Conservation (phyloP, 1,284 basidiomycete genomes). For the Pseudozyma flocculosa region DNA sequence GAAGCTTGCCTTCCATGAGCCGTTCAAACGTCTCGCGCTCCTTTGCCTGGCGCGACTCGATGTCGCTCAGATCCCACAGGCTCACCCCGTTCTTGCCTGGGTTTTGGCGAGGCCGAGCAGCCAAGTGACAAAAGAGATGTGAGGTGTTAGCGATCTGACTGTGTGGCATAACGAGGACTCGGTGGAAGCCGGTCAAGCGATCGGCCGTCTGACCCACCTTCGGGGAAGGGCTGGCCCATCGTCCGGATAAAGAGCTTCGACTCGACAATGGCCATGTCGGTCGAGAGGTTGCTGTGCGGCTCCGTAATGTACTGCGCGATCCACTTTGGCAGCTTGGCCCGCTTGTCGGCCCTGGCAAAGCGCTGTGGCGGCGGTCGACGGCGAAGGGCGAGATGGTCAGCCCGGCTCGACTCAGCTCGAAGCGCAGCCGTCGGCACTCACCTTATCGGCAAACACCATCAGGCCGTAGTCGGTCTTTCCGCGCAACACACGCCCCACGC, state of each 20-base stretch:
- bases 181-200: too few species aligned
- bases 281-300: conserved; percentile 92
- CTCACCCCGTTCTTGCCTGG: conserved; percentile 77
- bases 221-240: conserved; percentile 94
- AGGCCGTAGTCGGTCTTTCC: conserved; percentile 99
- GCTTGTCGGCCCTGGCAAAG: conserved; percentile 93
- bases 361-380: conserved; percentile 67
- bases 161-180: too few species aligned
- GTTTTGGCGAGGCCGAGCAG: neutral
- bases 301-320: conserved; percentile 97
- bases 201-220: too few species aligned
- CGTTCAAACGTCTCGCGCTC: conserved; percentile 63
- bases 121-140: too few species aligned
- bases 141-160: too few species aligned
- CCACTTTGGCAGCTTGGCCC: conserved; percentile 95
- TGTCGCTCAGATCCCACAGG: conserved; percentile 86
- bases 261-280: conserved; percentile 94
- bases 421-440: conserved; percentile 1
- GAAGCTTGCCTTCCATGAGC: conserved; percentile 40
- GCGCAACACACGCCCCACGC: conserved; percentile 92
- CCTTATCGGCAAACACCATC: conserved; percentile 95
- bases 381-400: too few species aligned
- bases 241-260: conserved; percentile 96
- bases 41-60: conserved; percentile 76
- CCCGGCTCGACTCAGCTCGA: too few species aligned